Evolutionary conservation across 495 filamentous ascomycete species (phyloP), one percentile per base, ranked within the genome.

Genomic region (Physcia stellaris): DNA sequence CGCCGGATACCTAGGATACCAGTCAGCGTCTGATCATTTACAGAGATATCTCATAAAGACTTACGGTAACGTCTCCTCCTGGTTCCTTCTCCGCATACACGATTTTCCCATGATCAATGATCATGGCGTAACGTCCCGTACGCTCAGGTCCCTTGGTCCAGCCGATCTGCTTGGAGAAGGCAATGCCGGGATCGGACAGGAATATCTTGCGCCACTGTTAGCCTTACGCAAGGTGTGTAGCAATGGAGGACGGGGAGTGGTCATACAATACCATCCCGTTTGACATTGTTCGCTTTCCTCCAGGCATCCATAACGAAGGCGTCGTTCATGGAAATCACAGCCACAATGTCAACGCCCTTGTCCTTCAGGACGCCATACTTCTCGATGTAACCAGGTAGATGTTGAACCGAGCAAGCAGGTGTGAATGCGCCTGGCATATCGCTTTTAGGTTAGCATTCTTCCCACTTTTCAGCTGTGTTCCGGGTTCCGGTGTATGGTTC

Each of bases 301-400:
- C 88, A 96, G 37, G 88, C 88, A 53, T 74, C 76, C 84, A 93
- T 93, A 52, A 96, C 87, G 58, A 71, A 93, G 37, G 77, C 70
- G 68, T 94, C 86, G 60, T 96, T 94, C 70, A 66, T 83, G 40
- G 85, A 82, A 46, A 94, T 83, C 53, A 88, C 77, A 42, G 82
- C 70, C 43, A 95, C 73, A 39, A 81, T 54, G 60, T 94, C 85
- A 45, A 94, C 85, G 47, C 85, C 86, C 71, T 88, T 90, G 45
- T 60, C 65, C 63, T 77, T 78, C 57, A 95, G 67, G 57, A 79
- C 63, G 27, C 67, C 55, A 34, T 83, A 62, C 49, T 86, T 79
- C 61, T 70, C 60, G 46, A 90, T 73, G 73, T 87, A 94, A 43
- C 82, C 80, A 29, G 85, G 81, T 48, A 96, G 69, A 67, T 96